Evolutionary conservation across 2,329 filamentous ascomycete genomes (phyloP), one percentile per base, ranked within the genome.

Genomic region (Phyllosticta ampelicida): DNA sequence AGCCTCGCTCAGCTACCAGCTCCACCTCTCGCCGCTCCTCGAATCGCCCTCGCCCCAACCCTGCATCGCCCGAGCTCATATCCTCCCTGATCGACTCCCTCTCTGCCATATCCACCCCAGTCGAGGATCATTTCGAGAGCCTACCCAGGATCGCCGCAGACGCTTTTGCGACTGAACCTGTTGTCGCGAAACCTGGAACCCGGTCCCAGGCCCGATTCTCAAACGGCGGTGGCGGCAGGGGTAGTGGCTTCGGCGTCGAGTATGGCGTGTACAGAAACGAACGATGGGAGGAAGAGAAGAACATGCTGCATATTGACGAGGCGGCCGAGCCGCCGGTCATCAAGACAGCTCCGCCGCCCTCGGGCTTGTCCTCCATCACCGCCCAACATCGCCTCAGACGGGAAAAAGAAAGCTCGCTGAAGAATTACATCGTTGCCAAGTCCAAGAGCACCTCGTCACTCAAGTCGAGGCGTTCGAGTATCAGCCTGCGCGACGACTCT

Each of bases 281-380:
- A 4, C 74, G 76, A 18, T 73, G 78, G 29, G 77, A 78, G 55
- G 77, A 71, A 36, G 73, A 75, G 53, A 74, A 76, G 63, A 62
- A 78, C 56, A 75, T 78, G 62, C 74, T 77, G 52, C 29, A 48
- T 20, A 36, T 55, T 36, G 79, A 83, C 68, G 79, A 83, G 72
- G 80, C 80, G 49, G 81, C 80, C 29, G 75, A 78, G 61, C 74
- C 89, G 11, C 90, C 90, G 18, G 81, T 92, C 57, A 81, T 95
- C 52, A 58, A 54, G 20, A 58, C 56, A 9, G 56, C 56, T 36
- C 51, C 51, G 54, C 56, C 56, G 51, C 88, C 88, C 0, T 89
- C 87, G 54, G 88, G 87, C 56, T 83, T 85, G 65, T 90, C 87
- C 23, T 74, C 84, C 18, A 73, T 88, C 55, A 90, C 86, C n/a